Percentiles rank a stretch among this genome's conserved stretches.
These are phyloP conservation scores for Trichophaea hybrida DNA, from an alignment of 2,329 filamentous ascomycete genomes.

Conservation along the genomic window DNA sequence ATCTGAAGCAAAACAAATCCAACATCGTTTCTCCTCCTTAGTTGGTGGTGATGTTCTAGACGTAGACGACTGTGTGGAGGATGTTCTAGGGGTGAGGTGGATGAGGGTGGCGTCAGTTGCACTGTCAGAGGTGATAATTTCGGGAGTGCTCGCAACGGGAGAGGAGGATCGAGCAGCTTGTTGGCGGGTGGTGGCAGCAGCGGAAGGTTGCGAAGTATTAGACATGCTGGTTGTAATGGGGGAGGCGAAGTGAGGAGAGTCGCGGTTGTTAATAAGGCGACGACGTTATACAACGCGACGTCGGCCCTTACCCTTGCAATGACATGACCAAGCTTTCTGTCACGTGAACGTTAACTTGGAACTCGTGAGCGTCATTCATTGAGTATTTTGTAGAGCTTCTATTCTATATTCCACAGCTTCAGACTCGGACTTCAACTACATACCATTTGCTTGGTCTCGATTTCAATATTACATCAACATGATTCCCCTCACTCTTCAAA, in stretches of 20 bases:
- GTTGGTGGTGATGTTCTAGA: background rate
- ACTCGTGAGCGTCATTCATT: too few relatives aligned
- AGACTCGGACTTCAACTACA: background rate
- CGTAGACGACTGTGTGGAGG: background rate
- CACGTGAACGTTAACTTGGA: too few relatives aligned
- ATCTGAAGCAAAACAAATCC: slow-evolving; percentile 55
- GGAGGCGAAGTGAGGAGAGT: background rate
- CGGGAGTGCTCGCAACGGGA: background rate
- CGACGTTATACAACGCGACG: too few relatives aligned
- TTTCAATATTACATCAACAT: slow-evolving; percentile 5
- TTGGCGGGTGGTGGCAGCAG: background rate
- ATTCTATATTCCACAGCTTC: too few relatives aligned
- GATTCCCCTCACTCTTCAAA: slow-evolving; percentile 15
- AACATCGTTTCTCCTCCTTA: slow-evolving; percentile 35
- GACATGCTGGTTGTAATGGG: background rate
- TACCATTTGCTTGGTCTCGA: background rate
- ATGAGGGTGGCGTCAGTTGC: slow-evolving; percentile 5
- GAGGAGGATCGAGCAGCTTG: background rate
- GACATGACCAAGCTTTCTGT: too few relatives aligned
- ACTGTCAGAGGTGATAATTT: background rate
- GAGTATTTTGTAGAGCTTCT: too few relatives aligned
- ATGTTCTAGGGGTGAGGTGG: background rate
- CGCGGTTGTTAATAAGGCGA: too few relatives aligned
- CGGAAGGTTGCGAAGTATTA: background rate
- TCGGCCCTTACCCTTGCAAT: too few relatives aligned